Evolutionary conservation across 441 rosid species (phyloP), one percentile per base, ranked within the genome.

Genomic region (Capsella rubella): DNA sequence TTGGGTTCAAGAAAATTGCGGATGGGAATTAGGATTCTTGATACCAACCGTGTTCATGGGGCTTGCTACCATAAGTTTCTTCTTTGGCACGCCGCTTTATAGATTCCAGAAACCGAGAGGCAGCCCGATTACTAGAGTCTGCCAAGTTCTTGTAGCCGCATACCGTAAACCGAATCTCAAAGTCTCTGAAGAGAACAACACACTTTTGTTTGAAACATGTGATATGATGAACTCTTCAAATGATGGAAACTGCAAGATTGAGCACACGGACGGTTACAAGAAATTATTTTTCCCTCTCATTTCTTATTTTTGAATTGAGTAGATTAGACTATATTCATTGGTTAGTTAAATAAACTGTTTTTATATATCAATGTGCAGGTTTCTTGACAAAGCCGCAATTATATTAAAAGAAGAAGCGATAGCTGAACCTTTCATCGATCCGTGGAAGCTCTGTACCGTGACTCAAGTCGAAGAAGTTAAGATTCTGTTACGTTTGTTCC

Each of bases 21-120:
- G 98, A 14, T 94, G 97, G 97, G 98, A 87, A 40, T 67, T 91
- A 13, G 98, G 98, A 43, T 93, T 91, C 79, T 87, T 89, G 71
- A 87, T 91, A 79, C 98, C 98, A 9, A 86, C 96, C 10, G 58
- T 91, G 53, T 91, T 87, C 76, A 89, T 90, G 93, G 96, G 86
- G 61, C 53, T 90, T 51, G 96, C 98, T 34, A 91, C 88, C 66
- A 79, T 16, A n/a, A 85, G 95, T 81, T 94, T 90, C 84, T 91
- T 91, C 72, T 81, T 83, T 25, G 96, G 96, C 71, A 87, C 97
- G 8, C 79, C 95, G 2, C 85, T 91, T 55, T 94, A 90, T 65
- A 83, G 98, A 74, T 87, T 90, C 77, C 96, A 89, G 83, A 87
- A 63, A 79, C 96, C 96, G 0, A 88, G 86, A 49, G 97, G 97